Evolutionary conservation across 2,329 filamentous ascomycete species (phyloP).

Genomic region (Xylariaceae sp.): DNA sequence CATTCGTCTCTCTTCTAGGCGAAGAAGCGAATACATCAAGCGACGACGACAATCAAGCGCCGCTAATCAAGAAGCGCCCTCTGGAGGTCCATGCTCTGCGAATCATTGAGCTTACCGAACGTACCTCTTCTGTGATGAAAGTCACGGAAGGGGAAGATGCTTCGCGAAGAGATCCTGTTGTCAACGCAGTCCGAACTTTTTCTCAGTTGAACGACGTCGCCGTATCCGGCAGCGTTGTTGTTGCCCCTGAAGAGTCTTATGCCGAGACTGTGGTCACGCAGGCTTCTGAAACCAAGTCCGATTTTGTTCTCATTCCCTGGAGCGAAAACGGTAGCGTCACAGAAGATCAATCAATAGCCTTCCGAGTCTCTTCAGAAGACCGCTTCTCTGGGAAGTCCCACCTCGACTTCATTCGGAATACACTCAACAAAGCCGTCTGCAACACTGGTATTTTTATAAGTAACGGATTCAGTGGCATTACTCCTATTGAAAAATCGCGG

Average conservation of each 20-base stretch:
- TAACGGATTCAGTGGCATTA: slow-evolving; percentile 44
- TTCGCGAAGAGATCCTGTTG: slow-evolving; percentile 69
- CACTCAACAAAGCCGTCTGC: slow-evolving; percentile 58
- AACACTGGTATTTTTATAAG: slow-evolving; percentile 78
- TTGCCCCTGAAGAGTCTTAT: slow-evolving; percentile 72
- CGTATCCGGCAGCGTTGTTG: slow-evolving; percentile 72
- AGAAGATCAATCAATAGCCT: slow-evolving; percentile 50
- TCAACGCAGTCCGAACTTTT: slow-evolving; percentile 87
- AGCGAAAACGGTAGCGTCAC: slow-evolving; percentile 71
- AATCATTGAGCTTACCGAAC: slow-evolving; percentile 80
- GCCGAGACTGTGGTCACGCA: slow-evolving; percentile 69
- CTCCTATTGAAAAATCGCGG: slow-evolving; percentile 30
- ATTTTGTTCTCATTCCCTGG: slow-evolving; percentile 83
- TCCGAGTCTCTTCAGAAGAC: slow-evolving; percentile 45
- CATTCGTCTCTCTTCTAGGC: slow-evolving; percentile 75
- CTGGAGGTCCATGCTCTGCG: slow-evolving; percentile 79
- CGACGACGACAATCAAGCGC: slow-evolving; percentile 24
- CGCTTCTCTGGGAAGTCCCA: slow-evolving; percentile 61
- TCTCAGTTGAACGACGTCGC: slow-evolving; percentile 78
- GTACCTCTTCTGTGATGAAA: slow-evolving; percentile 92
- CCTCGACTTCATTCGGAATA: slow-evolving; percentile 64
- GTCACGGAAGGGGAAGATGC: slow-evolving; percentile 76
- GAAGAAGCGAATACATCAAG: slow-evolving; percentile 33
- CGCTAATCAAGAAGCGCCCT: slow-evolving; percentile 37
- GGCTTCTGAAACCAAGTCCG: slow-evolving; percentile 62